These are phyloP conservation scores for Ajuga reptans DNA, from an alignment of 305 asterid genomes.

Conservation along the genomic window DNA sequence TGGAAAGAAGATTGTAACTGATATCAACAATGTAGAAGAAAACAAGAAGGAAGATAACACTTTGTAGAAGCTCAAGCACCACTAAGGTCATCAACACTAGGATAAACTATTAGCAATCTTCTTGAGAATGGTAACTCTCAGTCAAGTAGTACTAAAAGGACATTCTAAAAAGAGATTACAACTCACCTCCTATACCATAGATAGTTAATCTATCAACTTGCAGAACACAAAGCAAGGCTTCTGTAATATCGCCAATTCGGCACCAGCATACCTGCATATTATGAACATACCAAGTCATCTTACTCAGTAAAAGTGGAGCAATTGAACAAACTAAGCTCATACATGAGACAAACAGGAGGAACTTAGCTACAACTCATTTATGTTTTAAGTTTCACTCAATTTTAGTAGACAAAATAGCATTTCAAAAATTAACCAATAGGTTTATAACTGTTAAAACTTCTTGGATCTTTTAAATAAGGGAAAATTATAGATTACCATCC, in stretches of 20 bases:
- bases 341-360: slow-evolving; percentile 2
- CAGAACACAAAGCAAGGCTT: slow-evolving; percentile 73
- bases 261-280: slow-evolving; percentile 88
- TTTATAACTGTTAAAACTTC: neutral
- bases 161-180: slow-evolving; percentile 1
- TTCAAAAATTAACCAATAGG: neutral
- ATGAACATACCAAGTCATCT: slow-evolving; percentile 1
- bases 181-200: slow-evolving; percentile 56
- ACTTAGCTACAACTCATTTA: too few species aligned
- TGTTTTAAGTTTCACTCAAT: neutral
- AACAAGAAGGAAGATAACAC: slow-evolving; percentile 9
- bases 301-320: slow-evolving; percentile 8
- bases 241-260: slow-evolving; percentile 63
- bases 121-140: neutral
- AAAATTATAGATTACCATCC: too few species aligned
- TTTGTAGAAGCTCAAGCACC: slow-evolving; percentile 9
- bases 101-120: neutral
- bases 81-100: neutral
- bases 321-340: slow-evolving; percentile 3
- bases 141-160: neutral
- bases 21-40: neutral
- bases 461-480: too few species aligned
- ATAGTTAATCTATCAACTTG: slow-evolving; percentile 66
- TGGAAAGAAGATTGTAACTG: too few species aligned
- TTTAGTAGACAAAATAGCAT: neutral